Percentiles rank a stretch among this genome's conserved stretches.
Evolutionary conservation across 495 filamentous ascomycete species (phyloP).

Genomic region (Talaromyces nanjingensis): DNA sequence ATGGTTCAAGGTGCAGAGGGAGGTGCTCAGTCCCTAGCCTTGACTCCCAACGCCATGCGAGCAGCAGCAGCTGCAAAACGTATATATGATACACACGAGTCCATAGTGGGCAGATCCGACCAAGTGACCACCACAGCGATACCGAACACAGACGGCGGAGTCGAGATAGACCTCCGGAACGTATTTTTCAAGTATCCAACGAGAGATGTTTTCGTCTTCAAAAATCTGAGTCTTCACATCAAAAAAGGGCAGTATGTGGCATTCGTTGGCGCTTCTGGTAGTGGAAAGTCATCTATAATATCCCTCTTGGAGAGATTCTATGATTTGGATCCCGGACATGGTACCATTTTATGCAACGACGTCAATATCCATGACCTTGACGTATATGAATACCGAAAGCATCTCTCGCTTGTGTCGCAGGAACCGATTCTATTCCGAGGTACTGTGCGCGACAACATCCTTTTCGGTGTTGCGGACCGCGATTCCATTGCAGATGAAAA

Average conservation of each 20-base stretch:
- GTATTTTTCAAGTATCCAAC: not conserved
- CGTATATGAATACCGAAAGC: slow-evolving; percentile 40
- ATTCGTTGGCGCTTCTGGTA: slow-evolving; percentile 47
- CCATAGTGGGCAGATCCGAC: not conserved
- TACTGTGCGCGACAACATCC: slow-evolving; percentile 66
- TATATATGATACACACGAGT: not conserved
- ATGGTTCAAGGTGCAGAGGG: not conserved
- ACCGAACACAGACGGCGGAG: not conserved
- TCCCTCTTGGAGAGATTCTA: slow-evolving; percentile 50
- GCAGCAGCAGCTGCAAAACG: not conserved
- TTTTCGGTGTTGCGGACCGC: slow-evolving; percentile 34
- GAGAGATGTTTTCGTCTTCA: slow-evolving; percentile 20
- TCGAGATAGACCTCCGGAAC: slow-evolving; percentile 29
- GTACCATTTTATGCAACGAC: slow-evolving; percentile 46
- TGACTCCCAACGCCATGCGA: not conserved
- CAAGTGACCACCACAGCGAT: not conserved
- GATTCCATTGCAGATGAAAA: slow-evolving; percentile 40
- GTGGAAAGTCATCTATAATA: slow-evolving; percentile 53
- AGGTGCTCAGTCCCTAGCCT: not conserved
- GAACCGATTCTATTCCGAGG: slow-evolving; percentile 86
- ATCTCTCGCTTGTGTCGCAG: slow-evolving; percentile 40
- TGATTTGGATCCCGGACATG: slow-evolving; percentile 42
- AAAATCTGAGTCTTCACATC: slow-evolving; percentile 34
- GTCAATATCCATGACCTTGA: slow-evolving; percentile 52
- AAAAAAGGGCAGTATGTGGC: not conserved